A percentile compares a stretch with the other conserved stretches of the same genome.
Conservation (phyloP, 805 yeast genomes). For the Zygoascus ofunaensis region DNA sequence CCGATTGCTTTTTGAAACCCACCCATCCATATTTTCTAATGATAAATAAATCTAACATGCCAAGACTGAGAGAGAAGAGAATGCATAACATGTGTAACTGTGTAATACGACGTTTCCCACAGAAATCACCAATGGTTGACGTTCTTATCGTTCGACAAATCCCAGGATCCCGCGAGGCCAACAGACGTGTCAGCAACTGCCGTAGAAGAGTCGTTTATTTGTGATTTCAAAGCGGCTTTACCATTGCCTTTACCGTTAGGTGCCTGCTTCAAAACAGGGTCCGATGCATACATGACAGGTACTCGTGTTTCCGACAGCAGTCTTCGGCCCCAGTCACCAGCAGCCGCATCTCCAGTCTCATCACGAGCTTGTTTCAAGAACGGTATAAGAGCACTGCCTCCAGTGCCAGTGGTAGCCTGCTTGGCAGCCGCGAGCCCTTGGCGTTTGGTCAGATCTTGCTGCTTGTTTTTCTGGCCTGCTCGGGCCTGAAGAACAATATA, state of each 20-base stretch:
- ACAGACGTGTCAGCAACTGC: not conserved
- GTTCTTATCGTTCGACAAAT: slow-evolving; percentile 8
- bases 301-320: slow-evolving; percentile 22
- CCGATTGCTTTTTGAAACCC: too few relatives aligned
- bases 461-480: slow-evolving; percentile 36
- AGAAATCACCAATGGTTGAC: slow-evolving; percentile 12
- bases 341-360: slow-evolving; percentile 91
- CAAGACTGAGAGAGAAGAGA: too few relatives aligned
- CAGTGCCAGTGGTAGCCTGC: slow-evolving; percentile 71
- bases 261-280: not conserved
- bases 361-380: slow-evolving; percentile 92
- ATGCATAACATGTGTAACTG: too few relatives aligned
- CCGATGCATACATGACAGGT: slow-evolving; percentile 1
- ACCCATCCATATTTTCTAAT: too few relatives aligned
- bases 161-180: slow-evolving; percentile 15
- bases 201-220: not conserved
- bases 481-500: slow-evolving; percentile 76
- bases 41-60: too few relatives aligned
- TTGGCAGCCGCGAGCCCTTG: slow-evolving; percentile 40
- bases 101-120: too few relatives aligned
- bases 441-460: slow-evolving; percentile 47
- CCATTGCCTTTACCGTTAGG: not conserved
- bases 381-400: slow-evolving; percentile 86
- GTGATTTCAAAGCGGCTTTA: too few relatives aligned
- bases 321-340: slow-evolving; percentile 84